Percentiles rank a stretch among this genome's conserved stretches.
phyloP scores from a whole-genome alignment of 805 yeast species.

The Vanderwaltozyma polyspora region DNA sequence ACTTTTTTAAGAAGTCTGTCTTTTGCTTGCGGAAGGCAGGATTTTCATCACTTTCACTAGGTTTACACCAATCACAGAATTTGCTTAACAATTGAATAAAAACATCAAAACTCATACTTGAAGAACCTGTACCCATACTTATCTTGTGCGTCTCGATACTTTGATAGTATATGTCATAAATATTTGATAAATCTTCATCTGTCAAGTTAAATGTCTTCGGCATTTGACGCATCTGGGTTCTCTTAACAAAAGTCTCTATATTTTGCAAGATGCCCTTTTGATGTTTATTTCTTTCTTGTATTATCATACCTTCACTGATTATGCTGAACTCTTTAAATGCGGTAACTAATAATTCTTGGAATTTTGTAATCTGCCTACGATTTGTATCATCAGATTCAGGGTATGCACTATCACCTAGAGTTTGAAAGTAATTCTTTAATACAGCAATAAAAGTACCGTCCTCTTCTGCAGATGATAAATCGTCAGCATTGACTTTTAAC shows the following conservation, averaged over 20 bases:
- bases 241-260: constrained; percentile 80
- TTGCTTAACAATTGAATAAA: constrained; percentile 68
- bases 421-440: constrained; percentile 68
- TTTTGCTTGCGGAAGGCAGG: constrained; percentile 24
- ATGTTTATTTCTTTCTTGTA: constrained; percentile 55
- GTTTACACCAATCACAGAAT: constrained; percentile 62
- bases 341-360: constrained; percentile 81
- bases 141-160: constrained; percentile 58
- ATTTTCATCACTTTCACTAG: constrained; percentile 29
- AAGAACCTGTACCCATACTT: constrained; percentile 40
- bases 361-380: constrained; percentile 60
- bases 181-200: constrained; percentile 48
- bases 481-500: constrained; percentile 80
- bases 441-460: constrained; percentile 87
- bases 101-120: constrained; percentile 64
- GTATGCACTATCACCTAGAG: constrained; percentile 68
- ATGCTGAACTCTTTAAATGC: constrained; percentile 85
- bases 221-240: constrained; percentile 80
- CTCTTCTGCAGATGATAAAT: constrained; percentile 65
- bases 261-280: constrained; percentile 73
- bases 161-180: constrained; percentile 77
- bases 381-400: constrained; percentile 58
- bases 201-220: constrained; percentile 59
- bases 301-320: constrained; percentile 63
- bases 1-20: constrained; percentile 43